Evolutionary conservation across 768 basidiomycete species (phyloP), one percentile per base, ranked within the genome.

Genomic region (Porphyrellus cyaneotinctus): DNA sequence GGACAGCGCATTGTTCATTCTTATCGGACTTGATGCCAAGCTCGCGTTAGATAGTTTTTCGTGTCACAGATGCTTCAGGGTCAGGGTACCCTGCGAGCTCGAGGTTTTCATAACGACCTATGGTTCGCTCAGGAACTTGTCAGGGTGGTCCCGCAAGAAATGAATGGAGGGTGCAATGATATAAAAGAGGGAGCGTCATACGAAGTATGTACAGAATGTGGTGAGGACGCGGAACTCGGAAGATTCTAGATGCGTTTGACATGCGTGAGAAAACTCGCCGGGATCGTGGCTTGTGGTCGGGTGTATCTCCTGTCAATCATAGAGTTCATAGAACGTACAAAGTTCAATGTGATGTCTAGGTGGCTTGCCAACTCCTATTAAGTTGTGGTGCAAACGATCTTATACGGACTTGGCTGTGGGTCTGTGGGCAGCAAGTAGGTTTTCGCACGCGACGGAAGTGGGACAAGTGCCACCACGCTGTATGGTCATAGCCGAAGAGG

Each of bases 21-120:
- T 24, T 47, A 49, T 11, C 28, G n/a, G 37, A 18, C 23, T 48
- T 20, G 48, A 36, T 32, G 36, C 26, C 24, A 17, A 23, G 20
- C 22, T 22, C 20, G 38, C 31, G 22, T 14, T 32, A 26, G 35
- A 37, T 17, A 9, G 8, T 15, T 20, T 22, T 52, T 38, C 26
- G 37, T 43, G 38, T 47, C 43, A 58, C 43, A 32, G 46, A 48
- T 41, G 44, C 42, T 9, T 60, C 57, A 60, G 58, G 58, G 58
- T 57, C 59, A 51, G 59, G 58, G 58, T 61, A 15, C 39, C 17
- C 53, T 57, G 58, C 24, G 53, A 57, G 58, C 33, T 47, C 43
- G 47, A 37, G 46, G 53, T 18, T 45, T 60, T 51, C 54, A 59
- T 51, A 43, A 37, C 41, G 39, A 58, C 20, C 20, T 22, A 23